Evolutionary conservation across 2,329 filamentous ascomycete species (phyloP).

Genomic region (Paecilomyces sp.): DNA sequence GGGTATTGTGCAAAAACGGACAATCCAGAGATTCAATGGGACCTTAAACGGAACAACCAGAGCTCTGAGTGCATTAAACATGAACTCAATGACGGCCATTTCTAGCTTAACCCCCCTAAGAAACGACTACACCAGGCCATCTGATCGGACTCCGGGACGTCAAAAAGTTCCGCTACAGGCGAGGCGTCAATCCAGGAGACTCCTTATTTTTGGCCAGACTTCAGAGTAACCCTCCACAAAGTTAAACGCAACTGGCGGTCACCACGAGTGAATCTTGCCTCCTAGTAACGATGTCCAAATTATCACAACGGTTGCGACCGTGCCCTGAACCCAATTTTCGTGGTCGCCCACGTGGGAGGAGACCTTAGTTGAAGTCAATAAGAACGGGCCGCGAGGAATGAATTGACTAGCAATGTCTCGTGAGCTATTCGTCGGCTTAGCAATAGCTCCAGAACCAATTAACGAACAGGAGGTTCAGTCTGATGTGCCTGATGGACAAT

Average conservation of each 20-base stretch:
- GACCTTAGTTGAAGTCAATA: neutral
- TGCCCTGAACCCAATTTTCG: neutral
- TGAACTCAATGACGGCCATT: neutral
- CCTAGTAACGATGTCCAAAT: no score
- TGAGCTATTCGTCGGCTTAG: neutral
- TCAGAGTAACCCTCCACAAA: neutral
- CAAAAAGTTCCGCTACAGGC: neutral
- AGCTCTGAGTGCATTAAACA: neutral
- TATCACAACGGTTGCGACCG: neutral
- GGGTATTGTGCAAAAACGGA: neutral
- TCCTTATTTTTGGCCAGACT: neutral
- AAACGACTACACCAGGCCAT: neutral
- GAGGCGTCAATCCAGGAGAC: neutral
- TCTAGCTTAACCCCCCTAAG: neutral
- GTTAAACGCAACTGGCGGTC: neutral
- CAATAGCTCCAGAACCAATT: no score
- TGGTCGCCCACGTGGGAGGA: neutral
- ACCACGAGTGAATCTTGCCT: neutral
- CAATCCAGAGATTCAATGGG: neutral
- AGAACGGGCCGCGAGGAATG: neutral
- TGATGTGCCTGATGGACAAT: no score
- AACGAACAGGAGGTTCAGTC: no score
- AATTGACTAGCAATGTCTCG: neutral
- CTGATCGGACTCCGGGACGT: neutral
- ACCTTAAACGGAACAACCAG: neutral